Evolutionary conservation across 148 eudicot genomes (phyloP).

Genomic region (Chenopodium berlandieri): DNA sequence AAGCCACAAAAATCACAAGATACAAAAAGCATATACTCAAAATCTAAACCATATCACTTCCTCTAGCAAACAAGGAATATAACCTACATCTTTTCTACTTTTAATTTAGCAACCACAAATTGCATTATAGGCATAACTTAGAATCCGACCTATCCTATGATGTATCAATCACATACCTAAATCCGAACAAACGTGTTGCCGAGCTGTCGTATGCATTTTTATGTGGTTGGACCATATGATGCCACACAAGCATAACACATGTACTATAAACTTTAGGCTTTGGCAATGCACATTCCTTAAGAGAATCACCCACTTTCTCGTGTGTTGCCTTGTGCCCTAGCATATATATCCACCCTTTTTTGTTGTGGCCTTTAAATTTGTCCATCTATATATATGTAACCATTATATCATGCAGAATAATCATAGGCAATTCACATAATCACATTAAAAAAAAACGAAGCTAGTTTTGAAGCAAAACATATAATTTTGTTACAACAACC

Average conservation of each 20-base stretch:
- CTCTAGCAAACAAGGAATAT: conserved; percentile 1
- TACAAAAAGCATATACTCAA: not conserved
- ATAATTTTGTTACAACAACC: not conserved
- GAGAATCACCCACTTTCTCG: conserved; percentile 3
- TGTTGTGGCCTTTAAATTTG: not conserved
- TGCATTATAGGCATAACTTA: not conserved
- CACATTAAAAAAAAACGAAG: not conserved
- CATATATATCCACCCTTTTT: not conserved
- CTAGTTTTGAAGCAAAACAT: not conserved
- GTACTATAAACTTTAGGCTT: conserved; percentile 7
- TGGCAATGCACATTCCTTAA: not conserved
- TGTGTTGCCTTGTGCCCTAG: conserved; percentile 11
- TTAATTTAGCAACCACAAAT: not conserved
- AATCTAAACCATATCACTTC: not conserved
- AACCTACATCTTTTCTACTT: not conserved
- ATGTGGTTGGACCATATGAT: conserved; percentile 4
- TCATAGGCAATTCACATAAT: no score
- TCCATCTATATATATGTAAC: not conserved
- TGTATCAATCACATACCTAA: not conserved
- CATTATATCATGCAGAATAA: not conserved
- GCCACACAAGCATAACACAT: conserved; percentile 2
- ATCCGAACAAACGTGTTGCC: not conserved
- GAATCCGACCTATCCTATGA: not conserved
- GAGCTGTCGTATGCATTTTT: not conserved
- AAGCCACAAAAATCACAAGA: not conserved